Base-by-base conservation (phyloP, 2,329 filamentous ascomycete species). In the Diaporthe batatas region DNA sequence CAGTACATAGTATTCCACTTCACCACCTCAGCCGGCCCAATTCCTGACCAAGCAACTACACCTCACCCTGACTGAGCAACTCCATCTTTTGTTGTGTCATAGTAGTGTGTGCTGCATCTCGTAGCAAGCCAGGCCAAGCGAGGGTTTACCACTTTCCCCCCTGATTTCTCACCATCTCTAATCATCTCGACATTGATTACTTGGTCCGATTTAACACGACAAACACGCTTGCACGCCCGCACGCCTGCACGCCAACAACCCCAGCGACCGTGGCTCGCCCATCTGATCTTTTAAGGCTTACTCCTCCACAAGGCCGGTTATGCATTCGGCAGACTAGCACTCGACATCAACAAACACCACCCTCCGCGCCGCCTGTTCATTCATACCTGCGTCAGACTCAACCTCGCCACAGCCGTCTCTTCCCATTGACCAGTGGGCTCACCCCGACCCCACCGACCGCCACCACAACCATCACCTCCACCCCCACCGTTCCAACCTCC, bases 401-500 rank as follows among this genome's bases (percentile, higher is more conserved):
- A 49, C 51, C 70, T 57, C 53, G 70, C 58, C 44, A 34, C 29
- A 25, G 44, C 47, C 62, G 44, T 25, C 44, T 65, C 44, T 51
- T 10, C 32, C 62, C 44, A 14, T 14, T 32, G 11, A 51, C 21
- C 62, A 65, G 62, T 25, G 62, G 62, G 29, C 44, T 65, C 62
- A 51, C 14, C 47, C 11, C 32, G 44, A 53, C 23, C 62, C 44
- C 44, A 25, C 44, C 62, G 6, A 16, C 62, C 18, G 14, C 42
- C 53, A 29, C 5, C 29, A 29, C 29, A 2, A 29, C 29, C 29
- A 29, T 5, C 29, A 29, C 29, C 29, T 3, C 62, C 6, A 16
- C 62, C 12, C 10, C 42, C 44, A 21, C 49, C 54, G 12, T 59
- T n/a, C 80, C 76, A 74, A 83, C 83, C 80, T 77, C 79, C 68